Evolutionary conservation across 2,329 filamentous ascomycete species (phyloP).

Genomic region (Verticillium albo-atrum): DNA sequence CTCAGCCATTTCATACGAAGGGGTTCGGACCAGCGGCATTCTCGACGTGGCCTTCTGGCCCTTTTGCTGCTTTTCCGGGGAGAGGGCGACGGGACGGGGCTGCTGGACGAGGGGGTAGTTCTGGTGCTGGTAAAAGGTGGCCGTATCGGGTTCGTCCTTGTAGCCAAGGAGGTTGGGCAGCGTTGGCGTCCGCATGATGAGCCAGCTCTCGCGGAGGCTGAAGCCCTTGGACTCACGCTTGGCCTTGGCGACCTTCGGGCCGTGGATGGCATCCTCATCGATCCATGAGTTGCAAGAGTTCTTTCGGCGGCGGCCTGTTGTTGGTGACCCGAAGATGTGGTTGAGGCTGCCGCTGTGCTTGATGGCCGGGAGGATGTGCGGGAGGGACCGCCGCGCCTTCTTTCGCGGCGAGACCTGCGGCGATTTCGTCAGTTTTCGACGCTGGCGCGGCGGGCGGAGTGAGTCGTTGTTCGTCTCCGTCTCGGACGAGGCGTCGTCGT

Average conservation of each 20-base stretch:
- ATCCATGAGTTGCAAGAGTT: constrained; percentile 33
- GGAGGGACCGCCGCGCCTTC: constrained; percentile 17
- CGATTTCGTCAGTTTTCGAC: neutral
- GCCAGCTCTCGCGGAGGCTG: constrained; percentile 25
- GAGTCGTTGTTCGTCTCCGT: constrained; percentile 10
- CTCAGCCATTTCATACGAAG: constrained; percentile 12
- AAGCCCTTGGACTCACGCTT: constrained; percentile 19
- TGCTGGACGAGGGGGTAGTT: constrained; percentile 4
- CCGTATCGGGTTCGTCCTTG: constrained; percentile 18
- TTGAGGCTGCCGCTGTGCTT: constrained; percentile 24
- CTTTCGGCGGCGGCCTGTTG: neutral
- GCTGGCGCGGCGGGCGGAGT: neutral
- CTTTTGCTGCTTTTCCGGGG: neutral
- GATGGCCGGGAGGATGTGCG: constrained; percentile 26
- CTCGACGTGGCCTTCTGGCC: constrained; percentile 1
- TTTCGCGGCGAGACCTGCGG: neutral
- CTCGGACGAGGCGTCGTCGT: constrained; percentile 13
- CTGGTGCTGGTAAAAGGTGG: constrained; percentile 7
- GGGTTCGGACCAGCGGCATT: constrained; percentile 7
- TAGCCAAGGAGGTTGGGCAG: constrained; percentile 24
- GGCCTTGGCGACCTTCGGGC: constrained; percentile 32
- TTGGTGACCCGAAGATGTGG: constrained; percentile 14
- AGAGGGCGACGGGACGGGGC: constrained; percentile 7
- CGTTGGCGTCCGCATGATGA: constrained; percentile 26
- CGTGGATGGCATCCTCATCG: constrained; percentile 47